Evolutionary conservation across 441 rosid species (phyloP).

Genomic region (Populus hybrid): DNA sequence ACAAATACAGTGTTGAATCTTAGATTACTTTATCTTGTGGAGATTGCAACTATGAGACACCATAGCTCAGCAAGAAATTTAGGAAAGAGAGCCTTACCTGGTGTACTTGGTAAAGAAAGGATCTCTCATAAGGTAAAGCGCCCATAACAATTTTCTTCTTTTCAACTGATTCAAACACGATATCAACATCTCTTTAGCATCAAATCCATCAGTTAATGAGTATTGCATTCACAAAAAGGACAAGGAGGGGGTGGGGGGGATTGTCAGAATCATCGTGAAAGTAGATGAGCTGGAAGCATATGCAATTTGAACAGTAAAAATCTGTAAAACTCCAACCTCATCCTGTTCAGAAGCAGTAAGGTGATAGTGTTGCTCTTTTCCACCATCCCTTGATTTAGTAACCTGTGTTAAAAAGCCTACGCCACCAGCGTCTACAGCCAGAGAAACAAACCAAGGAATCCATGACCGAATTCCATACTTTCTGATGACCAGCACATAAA

Average conservation of each 20-base stretch:
- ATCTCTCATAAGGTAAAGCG: slow-evolving; percentile 92
- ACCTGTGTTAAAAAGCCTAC: slow-evolving; percentile 48
- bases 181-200: slow-evolving; percentile 7
- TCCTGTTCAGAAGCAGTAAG: slow-evolving; percentile 56
- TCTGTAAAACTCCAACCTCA: slow-evolving; percentile 52
- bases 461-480: slow-evolving; percentile 78
- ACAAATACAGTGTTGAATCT: slow-evolving; percentile 6
- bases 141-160: slow-evolving; percentile 88
- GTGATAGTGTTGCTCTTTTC: slow-evolving; percentile 11
- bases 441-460: slow-evolving; percentile 87
- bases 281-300: slow-evolving; percentile 9
- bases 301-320: slow-evolving; percentile 15
- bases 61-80: not conserved
- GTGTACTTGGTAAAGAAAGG: slow-evolving; percentile 87
- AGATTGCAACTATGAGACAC: not conserved
- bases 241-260: not conserved
- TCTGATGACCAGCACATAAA: slow-evolving; percentile 77
- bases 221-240: not conserved
- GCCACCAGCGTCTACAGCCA: slow-evolving; percentile 61
- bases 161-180: slow-evolving; percentile 46
- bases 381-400: slow-evolving; percentile 21
- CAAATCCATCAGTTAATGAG: slow-evolving; percentile 1
- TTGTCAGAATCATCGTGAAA: not conserved
- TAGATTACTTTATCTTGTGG: not conserved
- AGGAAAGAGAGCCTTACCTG: slow-evolving; percentile 34